Percentiles rank a stretch among this genome's conserved stretches.
Conservation (phyloP, 768 basidiomycete species). For the Hortiboletus flavorubellus region DNA sequence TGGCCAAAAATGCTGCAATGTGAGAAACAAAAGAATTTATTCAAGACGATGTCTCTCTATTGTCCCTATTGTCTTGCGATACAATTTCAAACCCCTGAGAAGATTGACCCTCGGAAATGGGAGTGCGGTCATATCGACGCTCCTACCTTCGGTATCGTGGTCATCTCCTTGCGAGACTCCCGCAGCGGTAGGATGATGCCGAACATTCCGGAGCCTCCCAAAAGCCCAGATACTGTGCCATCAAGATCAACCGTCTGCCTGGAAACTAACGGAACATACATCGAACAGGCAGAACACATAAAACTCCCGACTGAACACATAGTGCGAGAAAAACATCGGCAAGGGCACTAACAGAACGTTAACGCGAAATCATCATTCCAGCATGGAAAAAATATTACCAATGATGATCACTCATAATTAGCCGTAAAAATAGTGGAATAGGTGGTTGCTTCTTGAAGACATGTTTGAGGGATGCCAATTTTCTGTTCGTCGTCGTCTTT, state of each 20-base stretch:
- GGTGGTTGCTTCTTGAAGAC: conserved; percentile 34
- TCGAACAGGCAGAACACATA: conserved; percentile 36
- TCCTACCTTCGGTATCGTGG: conserved; percentile 14
- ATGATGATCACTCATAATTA: conserved; percentile 32
- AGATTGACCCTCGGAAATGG: background rate
- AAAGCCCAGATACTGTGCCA: conserved; percentile 34
- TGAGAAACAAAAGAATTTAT: conserved; percentile 14
- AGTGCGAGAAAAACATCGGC: conserved; percentile 39
- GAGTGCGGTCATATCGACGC: background rate
- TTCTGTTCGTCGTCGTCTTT: conserved; percentile 8
- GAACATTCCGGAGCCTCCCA: conserved; percentile 32
- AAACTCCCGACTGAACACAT: conserved; percentile 35
- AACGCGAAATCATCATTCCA: background rate
- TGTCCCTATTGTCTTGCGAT: conserved; percentile 24
- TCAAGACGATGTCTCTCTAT: conserved; percentile 16
- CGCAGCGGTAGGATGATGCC: conserved; percentile 37
- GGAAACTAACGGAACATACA: conserved; percentile 23
- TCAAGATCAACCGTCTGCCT: conserved; percentile 1
- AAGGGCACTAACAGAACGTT: conserved; percentile 30
- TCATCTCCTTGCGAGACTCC: conserved; percentile 36
- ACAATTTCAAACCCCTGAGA: conserved; percentile 2
- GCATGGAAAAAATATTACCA: conserved; percentile 16
- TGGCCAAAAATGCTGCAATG: conserved; percentile 11
- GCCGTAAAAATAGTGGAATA: conserved; percentile 33
- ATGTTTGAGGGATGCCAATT: conserved; percentile 19